Evolutionary conservation across 202 grass and related monocot genomes (phyloP).

Genomic region (Panicum virgatum): DNA sequence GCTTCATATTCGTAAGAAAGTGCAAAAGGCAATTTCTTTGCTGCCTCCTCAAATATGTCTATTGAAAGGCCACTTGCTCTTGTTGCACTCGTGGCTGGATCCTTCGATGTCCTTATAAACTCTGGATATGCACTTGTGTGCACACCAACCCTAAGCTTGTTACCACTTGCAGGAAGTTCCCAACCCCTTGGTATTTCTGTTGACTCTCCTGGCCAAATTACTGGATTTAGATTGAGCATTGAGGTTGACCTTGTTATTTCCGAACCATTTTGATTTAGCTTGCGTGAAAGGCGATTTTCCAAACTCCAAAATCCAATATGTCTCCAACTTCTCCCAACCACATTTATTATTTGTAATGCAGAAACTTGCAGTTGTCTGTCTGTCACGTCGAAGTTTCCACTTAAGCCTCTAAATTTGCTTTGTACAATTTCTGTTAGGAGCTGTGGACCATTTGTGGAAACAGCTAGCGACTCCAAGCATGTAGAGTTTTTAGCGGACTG

Average conservation of each 20-base stretch:
- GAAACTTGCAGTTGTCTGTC: conserved; percentile 25
- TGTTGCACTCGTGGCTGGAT: not conserved
- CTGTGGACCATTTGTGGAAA: conserved; percentile 24
- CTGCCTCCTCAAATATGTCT: conserved; percentile 47
- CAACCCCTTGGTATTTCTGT: conserved; percentile 48
- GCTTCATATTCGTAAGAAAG: conserved; percentile 38
- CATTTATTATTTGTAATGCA: conserved; percentile 55
- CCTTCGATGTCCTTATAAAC: conserved; percentile 9
- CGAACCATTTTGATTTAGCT: not conserved
- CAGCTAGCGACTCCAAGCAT: not conserved
- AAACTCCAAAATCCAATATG: conserved; percentile 48
- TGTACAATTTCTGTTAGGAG: conserved; percentile 33
- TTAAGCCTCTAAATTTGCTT: conserved; percentile 50
- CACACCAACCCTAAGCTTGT: conserved; percentile 50
- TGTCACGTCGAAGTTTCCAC: conserved; percentile 49
- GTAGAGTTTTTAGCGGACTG: not conserved
- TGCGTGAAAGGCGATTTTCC: conserved; percentile 29
- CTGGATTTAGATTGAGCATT: conserved; percentile 17
- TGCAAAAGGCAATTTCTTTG: conserved; percentile 48
- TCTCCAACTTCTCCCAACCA: conserved; percentile 35
- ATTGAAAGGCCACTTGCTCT: conserved; percentile 36
- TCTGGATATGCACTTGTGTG: not conserved
- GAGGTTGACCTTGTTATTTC: not conserved
- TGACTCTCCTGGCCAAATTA: conserved; percentile 60
- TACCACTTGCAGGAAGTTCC: conserved; percentile 42